These are phyloP conservation scores for Auricularia sp. DNA, from an alignment of 768 basidiomycete species.

Conservation along the genomic window DNA sequence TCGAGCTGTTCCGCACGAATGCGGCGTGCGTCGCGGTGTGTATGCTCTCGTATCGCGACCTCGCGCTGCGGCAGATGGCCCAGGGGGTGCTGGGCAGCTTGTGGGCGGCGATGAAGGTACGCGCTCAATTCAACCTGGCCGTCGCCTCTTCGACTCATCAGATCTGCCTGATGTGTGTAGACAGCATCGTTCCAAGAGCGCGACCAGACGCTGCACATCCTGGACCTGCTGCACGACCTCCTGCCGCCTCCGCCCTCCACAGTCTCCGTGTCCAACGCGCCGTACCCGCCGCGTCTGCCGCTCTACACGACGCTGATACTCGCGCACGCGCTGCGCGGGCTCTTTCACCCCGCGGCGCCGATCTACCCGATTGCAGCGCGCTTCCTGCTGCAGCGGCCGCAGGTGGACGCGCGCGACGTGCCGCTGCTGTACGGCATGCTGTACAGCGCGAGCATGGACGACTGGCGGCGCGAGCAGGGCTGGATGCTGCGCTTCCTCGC, in stretches of 20 bases:
- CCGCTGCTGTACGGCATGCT: constrained; percentile 87
- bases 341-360: constrained; percentile 83
- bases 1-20: constrained; percentile 77
- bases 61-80: constrained; percentile 47
- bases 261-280: constrained; percentile 16
- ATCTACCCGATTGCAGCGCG: constrained; percentile 78
- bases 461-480: constrained; percentile 77
- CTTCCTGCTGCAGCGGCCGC: constrained; percentile 83
- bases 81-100: constrained; percentile 51
- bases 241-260: constrained; percentile 28
- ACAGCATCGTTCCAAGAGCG: constrained; percentile 66
- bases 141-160: too few relatives aligned
- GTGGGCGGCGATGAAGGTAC: constrained; percentile 53
- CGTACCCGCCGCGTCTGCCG: constrained; percentile 46
- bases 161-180: constrained; percentile 14
- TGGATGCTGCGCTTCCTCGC: constrained; percentile 82
- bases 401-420: constrained; percentile 70
- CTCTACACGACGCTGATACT: constrained; percentile 74
- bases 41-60: constrained; percentile 57
- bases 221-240: constrained; percentile 53
- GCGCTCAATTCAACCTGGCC: constrained; percentile 11
- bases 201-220: constrained; percentile 59
- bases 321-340: constrained; percentile 65
- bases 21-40: constrained; percentile 63
- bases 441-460: constrained; percentile 57